Conservation (phyloP, 768 basidiomycete genomes). For the Hydnomerulius pinastri region DNA sequence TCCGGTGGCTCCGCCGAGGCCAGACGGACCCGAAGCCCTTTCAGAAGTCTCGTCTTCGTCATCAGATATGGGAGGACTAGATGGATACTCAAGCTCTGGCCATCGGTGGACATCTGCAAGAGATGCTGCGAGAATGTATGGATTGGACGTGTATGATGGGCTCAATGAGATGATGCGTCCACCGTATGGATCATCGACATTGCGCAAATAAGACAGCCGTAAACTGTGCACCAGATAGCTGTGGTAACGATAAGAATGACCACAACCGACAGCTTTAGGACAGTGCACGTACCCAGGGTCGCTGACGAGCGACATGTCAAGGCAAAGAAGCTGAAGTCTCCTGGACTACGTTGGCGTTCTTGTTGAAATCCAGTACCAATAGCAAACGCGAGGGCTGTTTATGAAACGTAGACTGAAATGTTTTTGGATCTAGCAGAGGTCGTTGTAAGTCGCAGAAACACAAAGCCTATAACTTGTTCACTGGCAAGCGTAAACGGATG, state of each 20-base stretch:
- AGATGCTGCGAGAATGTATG: conserved; percentile 78
- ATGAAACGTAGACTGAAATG: no score
- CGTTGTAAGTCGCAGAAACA: no score
- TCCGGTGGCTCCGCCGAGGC: conserved; percentile 51
- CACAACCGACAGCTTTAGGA: not conserved
- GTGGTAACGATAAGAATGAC: conserved; percentile 1
- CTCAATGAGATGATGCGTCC: conserved; percentile 78
- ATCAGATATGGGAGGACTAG: conserved; percentile 72
- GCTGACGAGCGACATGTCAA: conserved; percentile 67
- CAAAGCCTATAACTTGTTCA: no score
- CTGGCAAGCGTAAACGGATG: no score
- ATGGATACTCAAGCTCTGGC: conserved; percentile 78
- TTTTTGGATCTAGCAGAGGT: no score
- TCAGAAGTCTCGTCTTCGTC: conserved; percentile 56
- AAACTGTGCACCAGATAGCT: conserved; percentile 83
- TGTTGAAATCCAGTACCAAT: no score
- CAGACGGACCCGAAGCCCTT: conserved; percentile 24
- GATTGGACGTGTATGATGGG: conserved; percentile 75
- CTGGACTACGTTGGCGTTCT: no score
- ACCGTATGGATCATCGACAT: conserved; percentile 85
- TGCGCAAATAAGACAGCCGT: conserved; percentile 84
- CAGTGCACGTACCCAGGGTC: conserved; percentile 54
- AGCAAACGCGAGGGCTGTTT: no score
- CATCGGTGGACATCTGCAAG: conserved; percentile 79
- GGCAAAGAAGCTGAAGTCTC: no score